Evolutionary conservation across 2,329 filamentous ascomycete species (phyloP).

Genomic region (Piedraia hortae): DNA sequence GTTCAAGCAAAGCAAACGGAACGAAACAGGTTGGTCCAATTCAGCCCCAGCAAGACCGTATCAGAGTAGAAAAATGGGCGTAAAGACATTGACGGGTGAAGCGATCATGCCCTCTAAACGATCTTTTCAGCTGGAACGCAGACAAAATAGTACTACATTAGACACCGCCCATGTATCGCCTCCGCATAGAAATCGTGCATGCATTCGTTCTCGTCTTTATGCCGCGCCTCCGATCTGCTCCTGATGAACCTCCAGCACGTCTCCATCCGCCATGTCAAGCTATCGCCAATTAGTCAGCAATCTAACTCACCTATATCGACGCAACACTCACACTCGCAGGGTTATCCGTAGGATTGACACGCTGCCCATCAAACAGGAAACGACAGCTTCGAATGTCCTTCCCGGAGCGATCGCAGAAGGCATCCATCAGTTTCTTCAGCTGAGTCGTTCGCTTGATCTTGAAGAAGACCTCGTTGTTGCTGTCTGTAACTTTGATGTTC

Average conservation of each 20-base stretch:
- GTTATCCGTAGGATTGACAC: conserved; percentile 68
- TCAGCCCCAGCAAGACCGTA: too few species aligned
- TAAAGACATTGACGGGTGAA: too few species aligned
- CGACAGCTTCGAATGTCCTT: conserved; percentile 64
- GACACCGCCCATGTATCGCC: too few species aligned
- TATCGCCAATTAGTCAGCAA: conserved; percentile 14
- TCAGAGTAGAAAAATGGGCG: too few species aligned
- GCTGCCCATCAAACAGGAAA: conserved; percentile 87
- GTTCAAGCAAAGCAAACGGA: too few species aligned
- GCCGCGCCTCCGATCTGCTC: conserved; percentile 51
- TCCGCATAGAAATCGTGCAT: too few species aligned
- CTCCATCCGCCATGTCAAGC: conserved; percentile 92
- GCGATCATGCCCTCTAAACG: too few species aligned
- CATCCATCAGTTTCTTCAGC: conserved; percentile 92
- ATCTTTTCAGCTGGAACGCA: too few species aligned
- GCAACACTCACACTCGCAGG: conserved; percentile 53
- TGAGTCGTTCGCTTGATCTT: conserved; percentile 96
- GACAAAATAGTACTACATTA: too few species aligned
- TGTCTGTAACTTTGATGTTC: conserved; percentile 98
- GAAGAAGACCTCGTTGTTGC: conserved; percentile 99
- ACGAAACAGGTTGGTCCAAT: too few species aligned
- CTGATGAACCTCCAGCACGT: conserved; percentile 90
- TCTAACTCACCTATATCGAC: neutral
- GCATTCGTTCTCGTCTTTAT: too few species aligned
- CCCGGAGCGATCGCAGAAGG: conserved; percentile 88